A percentile compares a stretch with the other conserved stretches of the same genome.
phyloP scores from a whole-genome alignment of 2,329 filamentous ascomycete genomes.

The Rutstroemia sydowiana region DNA sequence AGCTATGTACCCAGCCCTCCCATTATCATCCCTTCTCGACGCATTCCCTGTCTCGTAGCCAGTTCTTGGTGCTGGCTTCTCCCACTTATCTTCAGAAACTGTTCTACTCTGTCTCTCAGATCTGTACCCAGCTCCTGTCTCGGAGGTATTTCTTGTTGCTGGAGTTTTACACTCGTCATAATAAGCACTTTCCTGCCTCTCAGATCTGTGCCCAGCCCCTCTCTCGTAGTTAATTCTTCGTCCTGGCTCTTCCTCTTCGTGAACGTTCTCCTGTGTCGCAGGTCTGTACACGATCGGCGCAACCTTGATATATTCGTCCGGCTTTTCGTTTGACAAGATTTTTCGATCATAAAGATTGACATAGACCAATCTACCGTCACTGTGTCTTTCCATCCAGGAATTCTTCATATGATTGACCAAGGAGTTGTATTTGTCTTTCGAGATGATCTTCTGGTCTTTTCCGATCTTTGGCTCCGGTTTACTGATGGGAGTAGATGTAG shows the following conservation, averaged over 20 bases:
- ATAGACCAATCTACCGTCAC: background rate
- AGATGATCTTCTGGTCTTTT: background rate
- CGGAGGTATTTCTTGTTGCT: too few species aligned
- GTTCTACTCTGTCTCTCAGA: too few species aligned
- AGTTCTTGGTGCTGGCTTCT: too few species aligned
- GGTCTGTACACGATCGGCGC: background rate
- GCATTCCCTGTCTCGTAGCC: too few species aligned
- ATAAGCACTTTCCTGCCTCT: background rate
- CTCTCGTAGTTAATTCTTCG: too few species aligned
- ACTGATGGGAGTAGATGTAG: background rate
- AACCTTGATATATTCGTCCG: background rate
- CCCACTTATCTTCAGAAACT: too few species aligned
- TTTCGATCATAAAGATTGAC: background rate
- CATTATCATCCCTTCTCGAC: background rate
- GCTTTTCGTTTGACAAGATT: conserved; percentile 1
- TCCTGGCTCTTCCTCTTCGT: too few species aligned
- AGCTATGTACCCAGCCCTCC: too few species aligned
- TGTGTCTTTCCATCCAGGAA: conserved; percentile 1
- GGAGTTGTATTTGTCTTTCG: background rate
- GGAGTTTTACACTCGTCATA: too few species aligned
- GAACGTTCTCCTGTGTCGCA: background rate
- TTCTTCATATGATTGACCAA: conserved; percentile 1
- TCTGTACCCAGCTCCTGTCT: too few species aligned
- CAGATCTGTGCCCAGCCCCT: too few species aligned
- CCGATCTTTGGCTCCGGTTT: background rate